These are phyloP conservation scores for Psidium friedrichsthalianum DNA, from an alignment of 345 rosid species.

Conservation along the genomic window DNA sequence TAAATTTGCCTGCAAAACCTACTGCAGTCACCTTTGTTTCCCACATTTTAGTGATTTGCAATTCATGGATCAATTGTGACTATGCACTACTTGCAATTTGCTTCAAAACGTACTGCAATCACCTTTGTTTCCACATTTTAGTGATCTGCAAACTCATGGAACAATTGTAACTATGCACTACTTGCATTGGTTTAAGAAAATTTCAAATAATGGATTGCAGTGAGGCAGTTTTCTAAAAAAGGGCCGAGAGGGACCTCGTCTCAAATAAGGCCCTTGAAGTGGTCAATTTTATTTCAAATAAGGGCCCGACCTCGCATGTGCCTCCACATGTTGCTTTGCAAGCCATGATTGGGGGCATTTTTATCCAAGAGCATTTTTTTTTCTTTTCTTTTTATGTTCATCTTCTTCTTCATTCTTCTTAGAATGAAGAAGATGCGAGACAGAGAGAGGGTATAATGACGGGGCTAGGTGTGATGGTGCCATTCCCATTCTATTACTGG, in stretches of 20 bases:
- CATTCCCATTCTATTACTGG: slow-evolving; percentile 75
- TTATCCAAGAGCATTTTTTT: too few species aligned
- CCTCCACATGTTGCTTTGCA: too few species aligned
- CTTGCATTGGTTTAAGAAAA: neutral
- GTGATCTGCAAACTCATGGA: neutral
- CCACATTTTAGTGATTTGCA: neutral
- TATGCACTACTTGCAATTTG: neutral
- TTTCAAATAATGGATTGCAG: too few species aligned
- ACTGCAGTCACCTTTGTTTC: neutral
- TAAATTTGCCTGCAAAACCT: neutral
- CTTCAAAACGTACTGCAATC: neutral
- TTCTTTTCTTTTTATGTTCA: too few species aligned
- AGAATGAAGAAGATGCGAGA: neutral
- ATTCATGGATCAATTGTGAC: neutral
- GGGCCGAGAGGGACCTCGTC: too few species aligned
- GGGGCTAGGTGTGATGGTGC: slow-evolving; percentile 45
- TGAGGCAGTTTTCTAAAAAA: too few species aligned
- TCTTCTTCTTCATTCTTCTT: too few species aligned
- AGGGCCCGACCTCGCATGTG: too few species aligned
- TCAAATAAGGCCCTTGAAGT: too few species aligned
- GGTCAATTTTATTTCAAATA: too few species aligned
- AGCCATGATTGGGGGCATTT: too few species aligned
- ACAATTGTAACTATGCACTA: neutral
- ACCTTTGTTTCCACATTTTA: neutral
- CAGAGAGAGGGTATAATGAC: slow-evolving; percentile 45